Evolutionary conservation across 228 moss, liverwort and hornwort genomes (phyloP).

Genomic region (Sphagnum magellanicum): DNA sequence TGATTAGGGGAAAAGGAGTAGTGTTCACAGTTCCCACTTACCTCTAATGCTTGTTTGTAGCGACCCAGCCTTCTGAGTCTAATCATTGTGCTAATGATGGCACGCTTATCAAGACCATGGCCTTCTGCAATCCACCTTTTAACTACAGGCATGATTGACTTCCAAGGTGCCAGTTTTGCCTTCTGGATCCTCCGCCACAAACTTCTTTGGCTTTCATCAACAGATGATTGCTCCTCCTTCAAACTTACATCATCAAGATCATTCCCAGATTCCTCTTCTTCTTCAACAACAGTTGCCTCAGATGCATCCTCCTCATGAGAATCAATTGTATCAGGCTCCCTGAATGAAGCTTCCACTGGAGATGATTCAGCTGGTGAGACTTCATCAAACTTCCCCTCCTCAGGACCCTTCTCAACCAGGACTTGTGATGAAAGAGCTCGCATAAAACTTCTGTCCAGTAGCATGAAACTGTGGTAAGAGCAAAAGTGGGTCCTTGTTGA

Average conservation of each 20-base stretch:
- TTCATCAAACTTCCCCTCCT: conserved; percentile 36
- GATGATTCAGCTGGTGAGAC: conserved; percentile 14
- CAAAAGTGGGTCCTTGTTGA: conserved; percentile 10
- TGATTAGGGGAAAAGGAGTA: neutral
- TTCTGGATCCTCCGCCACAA: conserved; percentile 41
- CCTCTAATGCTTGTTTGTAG: conserved; percentile 57
- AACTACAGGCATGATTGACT: conserved; percentile 30
- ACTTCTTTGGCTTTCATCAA: conserved; percentile 25
- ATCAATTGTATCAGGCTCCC: conserved; percentile 6
- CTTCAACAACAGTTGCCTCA: conserved; percentile 17
- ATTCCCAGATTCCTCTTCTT: neutral
- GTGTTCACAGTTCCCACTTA: conserved; percentile 1
- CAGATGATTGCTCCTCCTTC: conserved; percentile 9
- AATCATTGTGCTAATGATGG: conserved; percentile 34
- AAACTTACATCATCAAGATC: conserved; percentile 8
- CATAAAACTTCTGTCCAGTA: conserved; percentile 14
- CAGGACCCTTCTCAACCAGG: conserved; percentile 20
- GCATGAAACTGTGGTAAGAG: conserved; percentile 8
- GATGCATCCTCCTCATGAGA: conserved; percentile 14
- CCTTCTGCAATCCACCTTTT: conserved; percentile 45
- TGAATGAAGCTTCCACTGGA: conserved; percentile 10
- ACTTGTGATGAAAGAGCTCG: conserved; percentile 37
- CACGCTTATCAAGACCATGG: conserved; percentile 38
- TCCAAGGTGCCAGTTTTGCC: conserved; percentile 33
- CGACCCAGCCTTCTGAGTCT: conserved; percentile 45